phyloP scores from a whole-genome alignment of 2,329 filamentous ascomycete genomes.

The Trichoderma polysporum region DNA sequence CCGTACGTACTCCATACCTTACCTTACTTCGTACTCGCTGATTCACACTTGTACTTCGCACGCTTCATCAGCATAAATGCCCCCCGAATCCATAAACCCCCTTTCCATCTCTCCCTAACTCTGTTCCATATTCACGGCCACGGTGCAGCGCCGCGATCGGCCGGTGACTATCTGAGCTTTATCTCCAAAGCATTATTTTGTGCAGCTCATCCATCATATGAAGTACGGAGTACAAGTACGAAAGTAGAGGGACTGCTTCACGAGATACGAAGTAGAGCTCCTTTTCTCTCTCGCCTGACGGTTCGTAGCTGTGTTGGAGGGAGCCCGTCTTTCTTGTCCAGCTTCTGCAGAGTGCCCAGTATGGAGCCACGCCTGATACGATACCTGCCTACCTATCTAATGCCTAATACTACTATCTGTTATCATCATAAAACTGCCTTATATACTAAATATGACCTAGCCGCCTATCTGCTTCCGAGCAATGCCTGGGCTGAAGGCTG shows the following conservation, averaged over 20 bases:
- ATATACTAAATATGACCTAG: neutral
- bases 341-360: too few relatives aligned
- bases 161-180: neutral
- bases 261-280: neutral
- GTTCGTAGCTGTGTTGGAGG: neutral
- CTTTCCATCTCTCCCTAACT: constrained; percentile 2
- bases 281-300: neutral
- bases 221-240: neutral
- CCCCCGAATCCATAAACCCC: constrained; percentile 1
- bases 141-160: constrained; percentile 1
- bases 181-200: neutral
- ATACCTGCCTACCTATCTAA: neutral
- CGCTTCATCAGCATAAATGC: constrained; percentile 12
- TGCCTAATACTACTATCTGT: neutral
- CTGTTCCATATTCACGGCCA: neutral
- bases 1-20: neutral
- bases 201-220: neutral
- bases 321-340: neutral
- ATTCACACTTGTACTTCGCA: neutral
- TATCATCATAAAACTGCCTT: neutral
- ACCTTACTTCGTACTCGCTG: neutral
- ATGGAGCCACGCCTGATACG: neutral
- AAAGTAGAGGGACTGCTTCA: neutral
- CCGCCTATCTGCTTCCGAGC: neutral
- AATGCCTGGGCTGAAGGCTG: neutral